A percentile compares a stretch with the other conserved stretches of the same genome.
Evolutionary conservation across 495 filamentous ascomycete genomes (phyloP).

Genomic region (Xylaria cubensis): DNA sequence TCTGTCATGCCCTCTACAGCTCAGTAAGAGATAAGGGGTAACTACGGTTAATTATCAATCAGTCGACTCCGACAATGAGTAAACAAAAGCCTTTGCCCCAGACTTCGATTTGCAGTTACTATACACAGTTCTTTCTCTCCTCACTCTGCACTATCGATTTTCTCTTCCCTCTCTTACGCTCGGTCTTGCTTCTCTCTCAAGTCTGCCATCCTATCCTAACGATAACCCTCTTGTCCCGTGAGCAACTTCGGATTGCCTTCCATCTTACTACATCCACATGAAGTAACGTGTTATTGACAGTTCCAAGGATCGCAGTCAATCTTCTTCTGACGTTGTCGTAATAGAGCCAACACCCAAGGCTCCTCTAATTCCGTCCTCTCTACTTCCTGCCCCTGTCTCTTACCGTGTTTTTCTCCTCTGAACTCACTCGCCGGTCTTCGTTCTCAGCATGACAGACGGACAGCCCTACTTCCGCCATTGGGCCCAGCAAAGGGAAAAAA

Average conservation of each 20-base stretch:
- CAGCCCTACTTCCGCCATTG: not conserved
- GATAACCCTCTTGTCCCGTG: not conserved
- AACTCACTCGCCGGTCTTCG: not conserved
- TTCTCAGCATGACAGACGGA: not conserved
- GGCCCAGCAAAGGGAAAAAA: not conserved
- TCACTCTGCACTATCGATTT: not conserved
- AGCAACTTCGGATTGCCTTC: not conserved
- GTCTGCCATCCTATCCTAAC: not conserved
- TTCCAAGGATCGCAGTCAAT: not conserved
- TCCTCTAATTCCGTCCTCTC: not conserved
- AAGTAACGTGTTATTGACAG: not conserved
- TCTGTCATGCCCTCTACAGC: not conserved
- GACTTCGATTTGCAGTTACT: not conserved
- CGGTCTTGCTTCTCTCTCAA: not conserved
- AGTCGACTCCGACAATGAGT: not conserved
- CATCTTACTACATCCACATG: not conserved
- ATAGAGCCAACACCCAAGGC: not conserved
- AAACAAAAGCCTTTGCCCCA: not conserved
- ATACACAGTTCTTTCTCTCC: not conserved
- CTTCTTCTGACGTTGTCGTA: not conserved
- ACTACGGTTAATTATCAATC: not conserved
- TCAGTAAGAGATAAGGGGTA: not conserved
- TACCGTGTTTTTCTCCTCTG: not conserved
- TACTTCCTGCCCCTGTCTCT: not conserved
- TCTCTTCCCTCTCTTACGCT: not conserved